Base-by-base conservation (phyloP, 2,329 filamentous ascomycete genomes). In the Aureobasidium sp. region DNA sequence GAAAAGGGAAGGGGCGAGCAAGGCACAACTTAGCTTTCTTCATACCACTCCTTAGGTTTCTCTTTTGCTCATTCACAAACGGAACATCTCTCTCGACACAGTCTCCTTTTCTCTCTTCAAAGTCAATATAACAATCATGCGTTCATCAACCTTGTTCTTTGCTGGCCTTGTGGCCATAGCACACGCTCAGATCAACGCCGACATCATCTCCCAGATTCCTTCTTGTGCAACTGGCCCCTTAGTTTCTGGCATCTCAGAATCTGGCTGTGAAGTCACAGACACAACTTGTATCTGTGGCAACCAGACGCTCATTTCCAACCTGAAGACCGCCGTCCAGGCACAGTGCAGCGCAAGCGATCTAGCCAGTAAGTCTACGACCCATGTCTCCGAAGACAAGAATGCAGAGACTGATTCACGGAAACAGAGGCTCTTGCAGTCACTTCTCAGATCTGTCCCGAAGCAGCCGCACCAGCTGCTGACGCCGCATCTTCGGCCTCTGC, bases 201-300 rank as follows among this genome's bases (percentile, higher is more conserved):
- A 36, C 12, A n/a, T 60, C 36, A 50, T 60, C 13, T 6, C 59
- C 13, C 12, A 61, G 24, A 61, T 61, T 7, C 59, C 59, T 29
- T 7, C 32, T 24, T 61, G 59, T 20, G 59, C 59, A 24, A 34
- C 32, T 9, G 24, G 15, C 3, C 47, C 47, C 3, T n/a, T 61
- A 39, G 43, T 61, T 15, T 36, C 37, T 10, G 59, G 48, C 2
- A 55, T 61, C 37, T 10, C 27, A 7, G 12, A 6, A 20, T 55
- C 47, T 9, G 59, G 50, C 27, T 61, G 59, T 15, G 15, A 29
- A 13, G 15, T 61, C 48, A 47, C 48, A 46, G 50, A 61, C 39
- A 24, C 50, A 2, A 32, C n/a, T 32, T 61, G 59, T 24, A 61
- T 61, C 37, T 61, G 59, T 39, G 20, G 50, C 12, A 61, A 61